phyloP scores from a whole-genome alignment of 2,329 filamentous ascomycete species.

The Monilinia polystroma region DNA sequence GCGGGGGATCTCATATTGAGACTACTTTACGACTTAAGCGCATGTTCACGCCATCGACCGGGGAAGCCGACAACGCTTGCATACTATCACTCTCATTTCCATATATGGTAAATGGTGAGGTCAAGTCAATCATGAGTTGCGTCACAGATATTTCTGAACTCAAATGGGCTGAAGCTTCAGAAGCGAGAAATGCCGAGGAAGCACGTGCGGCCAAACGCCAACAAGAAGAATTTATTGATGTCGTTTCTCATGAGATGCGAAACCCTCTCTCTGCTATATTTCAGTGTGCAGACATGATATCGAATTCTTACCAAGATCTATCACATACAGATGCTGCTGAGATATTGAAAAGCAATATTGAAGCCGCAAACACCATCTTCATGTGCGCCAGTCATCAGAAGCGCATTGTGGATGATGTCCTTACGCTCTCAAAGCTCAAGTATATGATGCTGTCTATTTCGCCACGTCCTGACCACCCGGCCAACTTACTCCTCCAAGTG shows the following conservation, averaged over 20 bases:
- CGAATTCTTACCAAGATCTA: conserved; percentile 43
- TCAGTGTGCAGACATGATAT: conserved; percentile 71
- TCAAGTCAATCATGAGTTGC: conserved; percentile 36
- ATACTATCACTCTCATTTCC: conserved; percentile 31
- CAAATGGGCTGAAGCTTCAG: conserved; percentile 35
- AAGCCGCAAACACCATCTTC: conserved; percentile 75
- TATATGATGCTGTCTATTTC: conserved; percentile 72
- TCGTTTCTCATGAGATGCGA: conserved; percentile 69
- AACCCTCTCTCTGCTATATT: conserved; percentile 75
- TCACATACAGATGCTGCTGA: conserved; percentile 48
- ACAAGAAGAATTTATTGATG: conserved; percentile 81
- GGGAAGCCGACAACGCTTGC: conserved; percentile 34
- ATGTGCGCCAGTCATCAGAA: conserved; percentile 80
- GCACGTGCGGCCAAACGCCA: conserved; percentile 62
- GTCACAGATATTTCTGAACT: conserved; percentile 37
- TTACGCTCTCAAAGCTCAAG: conserved; percentile 74
- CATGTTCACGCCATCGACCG: conserved; percentile 34
- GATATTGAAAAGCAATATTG: conserved; percentile 54
- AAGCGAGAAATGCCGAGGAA: conserved; percentile 49
- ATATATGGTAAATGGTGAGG: conserved; percentile 31
- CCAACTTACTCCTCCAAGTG: conserved; percentile 60
- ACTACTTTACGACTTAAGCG: conserved; percentile 33
- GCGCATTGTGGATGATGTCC: conserved; percentile 71
- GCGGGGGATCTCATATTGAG: conserved; percentile 31
- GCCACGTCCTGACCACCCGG: conserved; percentile 65